Evolutionary conservation across 768 basidiomycete genomes (phyloP).

Genomic region (Tulasnella sp.): DNA sequence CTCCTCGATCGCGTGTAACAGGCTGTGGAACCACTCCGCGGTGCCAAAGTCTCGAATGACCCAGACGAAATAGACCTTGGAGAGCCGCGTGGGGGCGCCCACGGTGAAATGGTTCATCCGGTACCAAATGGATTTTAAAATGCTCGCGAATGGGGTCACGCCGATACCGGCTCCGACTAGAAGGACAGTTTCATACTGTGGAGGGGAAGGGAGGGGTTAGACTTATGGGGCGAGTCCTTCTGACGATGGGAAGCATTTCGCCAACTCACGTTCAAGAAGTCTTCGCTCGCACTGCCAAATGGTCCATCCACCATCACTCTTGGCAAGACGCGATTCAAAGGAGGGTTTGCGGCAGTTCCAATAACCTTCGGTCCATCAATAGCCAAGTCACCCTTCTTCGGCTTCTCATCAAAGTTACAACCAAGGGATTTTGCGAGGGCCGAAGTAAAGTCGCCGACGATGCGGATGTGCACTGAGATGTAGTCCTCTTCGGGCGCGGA

Average conservation of each 20-base stretch:
- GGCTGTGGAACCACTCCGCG: conserved; percentile 90
- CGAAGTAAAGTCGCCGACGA: conserved; percentile 80
- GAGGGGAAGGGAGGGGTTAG: not conserved
- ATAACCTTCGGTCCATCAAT: conserved; percentile 47
- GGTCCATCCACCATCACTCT: conserved; percentile 95
- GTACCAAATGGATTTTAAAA: conserved; percentile 74
- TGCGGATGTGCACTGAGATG: conserved; percentile 85
- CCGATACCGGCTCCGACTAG: conserved; percentile 94
- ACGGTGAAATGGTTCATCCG: conserved; percentile 74
- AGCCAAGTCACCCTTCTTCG: conserved; percentile 1
- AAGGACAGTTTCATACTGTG: conserved; percentile 63
- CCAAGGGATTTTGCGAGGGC: conserved; percentile 13
- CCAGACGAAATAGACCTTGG: conserved; percentile 92
- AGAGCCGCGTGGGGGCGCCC: conserved; percentile 66
- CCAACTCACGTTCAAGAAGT: conserved; percentile 53
- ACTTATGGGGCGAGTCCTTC: too few relatives aligned
- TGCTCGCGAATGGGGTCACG: conserved; percentile 87
- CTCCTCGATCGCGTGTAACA: conserved; percentile 79
- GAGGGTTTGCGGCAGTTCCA: conserved; percentile 43
- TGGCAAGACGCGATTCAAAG: conserved; percentile 64
- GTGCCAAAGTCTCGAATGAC: conserved; percentile 87
- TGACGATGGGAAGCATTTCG: too few relatives aligned
- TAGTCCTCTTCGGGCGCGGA: conserved; percentile 91
- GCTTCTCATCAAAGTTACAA: not conserved
- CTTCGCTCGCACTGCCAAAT: conserved; percentile 86